Conservation (phyloP, 129 eudicot species). For the Logfia minima region DNA sequence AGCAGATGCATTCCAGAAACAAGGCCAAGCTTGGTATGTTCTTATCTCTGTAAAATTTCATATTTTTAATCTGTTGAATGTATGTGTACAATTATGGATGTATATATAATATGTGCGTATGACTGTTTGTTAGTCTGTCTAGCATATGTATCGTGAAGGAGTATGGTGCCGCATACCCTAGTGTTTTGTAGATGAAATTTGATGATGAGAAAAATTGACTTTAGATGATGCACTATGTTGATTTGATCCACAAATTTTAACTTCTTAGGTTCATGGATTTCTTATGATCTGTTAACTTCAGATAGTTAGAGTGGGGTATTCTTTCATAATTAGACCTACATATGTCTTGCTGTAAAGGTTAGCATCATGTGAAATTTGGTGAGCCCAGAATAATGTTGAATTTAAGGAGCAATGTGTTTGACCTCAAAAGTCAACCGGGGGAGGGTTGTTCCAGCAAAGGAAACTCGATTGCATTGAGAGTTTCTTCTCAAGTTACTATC, state of each 20-base stretch:
- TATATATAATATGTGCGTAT: slow-evolving; percentile 11
- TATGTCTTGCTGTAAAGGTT: slow-evolving; percentile 1
- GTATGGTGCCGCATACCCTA: not conserved
- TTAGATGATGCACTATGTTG: not conserved
- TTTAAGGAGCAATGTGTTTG: not conserved
- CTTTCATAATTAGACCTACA: not conserved
- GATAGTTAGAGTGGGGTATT: not conserved
- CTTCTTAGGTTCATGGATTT: not conserved
- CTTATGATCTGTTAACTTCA: not conserved
- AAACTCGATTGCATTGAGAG: slow-evolving; percentile 1
- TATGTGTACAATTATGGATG: not conserved
- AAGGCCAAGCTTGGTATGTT: slow-evolving; percentile 93
- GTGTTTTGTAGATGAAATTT: not conserved
- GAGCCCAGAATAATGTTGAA: not conserved
- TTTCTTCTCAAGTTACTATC: slow-evolving; percentile 4
- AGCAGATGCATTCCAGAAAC: slow-evolving; percentile 81
- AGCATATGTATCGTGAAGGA: not conserved
- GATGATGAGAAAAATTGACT: not conserved
- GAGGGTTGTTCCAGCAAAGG: not conserved
- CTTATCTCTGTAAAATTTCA: slow-evolving; percentile 4
- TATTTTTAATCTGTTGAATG: slow-evolving; percentile 10
- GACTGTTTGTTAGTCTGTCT: too few relatives aligned
- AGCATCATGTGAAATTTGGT: slow-evolving; percentile 11
- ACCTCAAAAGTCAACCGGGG: slow-evolving; percentile 21
- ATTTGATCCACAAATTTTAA: not conserved